Evolutionary conservation across 352 stramenopile species (phyloP), one percentile per base, ranked within the genome.

Genomic region (Phytophthora cactorum): DNA sequence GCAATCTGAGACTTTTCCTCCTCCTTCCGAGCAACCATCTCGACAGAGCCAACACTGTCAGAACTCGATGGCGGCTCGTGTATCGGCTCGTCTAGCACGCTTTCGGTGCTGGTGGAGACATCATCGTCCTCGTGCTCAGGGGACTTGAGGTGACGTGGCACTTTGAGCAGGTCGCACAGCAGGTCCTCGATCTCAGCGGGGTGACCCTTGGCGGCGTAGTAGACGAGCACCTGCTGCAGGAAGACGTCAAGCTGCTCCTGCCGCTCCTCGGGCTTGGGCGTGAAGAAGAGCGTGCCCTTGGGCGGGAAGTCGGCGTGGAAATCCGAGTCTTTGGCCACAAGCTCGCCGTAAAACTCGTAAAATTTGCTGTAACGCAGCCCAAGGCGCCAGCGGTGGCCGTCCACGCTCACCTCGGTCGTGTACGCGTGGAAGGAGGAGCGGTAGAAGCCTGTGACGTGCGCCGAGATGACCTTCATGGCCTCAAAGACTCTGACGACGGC

Each of bases 321-420:
- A 11, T 68, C 57, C 34, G 56, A 61, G 41, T 81, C 79, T n/a
- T 61, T 34, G 6, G 70, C 64, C 41, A 76, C 39, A 44, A 93
- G 65, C 58, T 84, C 71, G 63, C 67, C 55, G 66, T 91, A 90
- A 52, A 85, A 86, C 12, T 74, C 69, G 57, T 77, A 72, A 62
- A 91, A 90, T 27, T 80, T 82, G 71, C 78, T 89, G 78, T 91
- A 93, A 60, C 85, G 85, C 34, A 93, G 65, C 5, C 66, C 68
- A 10, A 93, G 70, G 7, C 74, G 74, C 67, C 72, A 81, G 45
- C 70, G 70, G 60, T 81, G 72, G 51, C 68, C 65, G 52, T 74
- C 70, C 32, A 80, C 66, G 14, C 41, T 64, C 46, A 89, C 74
- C 59, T 89, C 71, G 9, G 81, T 89, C 55, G 78, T 87, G 72